These are phyloP conservation scores for Metarhizium brunneum DNA, from an alignment of 2,329 filamentous ascomycete species.

Conservation along the genomic window DNA sequence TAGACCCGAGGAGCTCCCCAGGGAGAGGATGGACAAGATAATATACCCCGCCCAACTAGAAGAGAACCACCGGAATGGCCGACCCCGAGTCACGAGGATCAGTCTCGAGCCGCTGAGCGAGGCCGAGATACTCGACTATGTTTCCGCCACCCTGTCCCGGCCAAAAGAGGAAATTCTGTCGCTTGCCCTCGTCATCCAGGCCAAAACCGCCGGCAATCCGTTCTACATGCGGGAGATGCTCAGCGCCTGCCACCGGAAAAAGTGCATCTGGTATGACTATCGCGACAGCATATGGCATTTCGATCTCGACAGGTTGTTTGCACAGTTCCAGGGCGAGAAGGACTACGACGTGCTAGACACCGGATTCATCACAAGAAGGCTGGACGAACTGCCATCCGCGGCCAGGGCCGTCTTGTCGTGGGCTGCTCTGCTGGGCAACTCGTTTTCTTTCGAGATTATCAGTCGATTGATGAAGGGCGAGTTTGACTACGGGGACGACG, in stretches of 20 bases:
- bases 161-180: constrained; percentile 63
- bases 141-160: constrained; percentile 71
- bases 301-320: constrained; percentile 77
- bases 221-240: constrained; percentile 92
- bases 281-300: constrained; percentile 73
- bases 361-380: constrained; percentile 69
- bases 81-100: constrained; percentile 58
- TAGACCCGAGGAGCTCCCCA: constrained; percentile 54
- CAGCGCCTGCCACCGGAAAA: constrained; percentile 74
- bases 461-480: constrained; percentile 68
- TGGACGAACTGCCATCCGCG: constrained; percentile 65
- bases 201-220: constrained; percentile 79
- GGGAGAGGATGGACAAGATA: constrained; percentile 44
- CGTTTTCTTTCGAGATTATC: constrained; percentile 76
- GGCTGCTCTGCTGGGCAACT: constrained; percentile 73
- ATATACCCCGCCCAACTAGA: constrained; percentile 45
- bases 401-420: constrained; percentile 76
- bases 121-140: constrained; percentile 72
- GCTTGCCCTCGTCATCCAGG: constrained; percentile 75
- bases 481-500: constrained; percentile 51
- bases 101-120: constrained; percentile 66
- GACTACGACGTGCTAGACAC: constrained; percentile 74
- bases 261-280: constrained; percentile 88
- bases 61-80: constrained; percentile 34
- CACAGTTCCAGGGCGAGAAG: constrained; percentile 69